These are phyloP conservation scores for Closterium sp. DNA, from an alignment of 139 green algal species.

Conservation along the genomic window DNA sequence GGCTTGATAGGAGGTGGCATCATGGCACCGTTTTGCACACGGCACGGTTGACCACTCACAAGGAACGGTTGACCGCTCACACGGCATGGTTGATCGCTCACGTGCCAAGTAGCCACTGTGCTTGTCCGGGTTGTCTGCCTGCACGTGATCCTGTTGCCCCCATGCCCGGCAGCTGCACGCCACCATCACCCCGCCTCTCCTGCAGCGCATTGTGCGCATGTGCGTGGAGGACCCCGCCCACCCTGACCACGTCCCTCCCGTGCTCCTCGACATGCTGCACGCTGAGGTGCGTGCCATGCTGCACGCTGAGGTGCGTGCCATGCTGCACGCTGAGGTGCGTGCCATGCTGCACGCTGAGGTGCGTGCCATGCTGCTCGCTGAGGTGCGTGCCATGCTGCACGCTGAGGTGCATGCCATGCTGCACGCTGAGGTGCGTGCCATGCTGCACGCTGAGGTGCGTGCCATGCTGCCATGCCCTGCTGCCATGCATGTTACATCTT, in stretches of 20 bases:
- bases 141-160: neutral
- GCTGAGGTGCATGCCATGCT: no score
- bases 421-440: no score
- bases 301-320: neutral
- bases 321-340: no score
- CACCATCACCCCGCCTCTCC: neutral
- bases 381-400: no score
- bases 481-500: neutral
- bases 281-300: neutral
- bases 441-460: no score
- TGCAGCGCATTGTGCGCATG: neutral
- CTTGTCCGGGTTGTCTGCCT: neutral
- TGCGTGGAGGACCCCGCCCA: neutral
- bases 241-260: neutral
- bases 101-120: neutral
- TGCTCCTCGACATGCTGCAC: neutral
- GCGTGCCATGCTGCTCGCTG: no score
- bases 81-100: neutral
- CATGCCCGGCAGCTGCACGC: neutral
- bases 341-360: no score
- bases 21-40: no score
- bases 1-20: no score
- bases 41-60: no score
- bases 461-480: neutral
- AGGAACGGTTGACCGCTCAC: no score